phyloP scores from a whole-genome alignment of 352 stramenopile species.

The Globisporangium cederbergense region DNA sequence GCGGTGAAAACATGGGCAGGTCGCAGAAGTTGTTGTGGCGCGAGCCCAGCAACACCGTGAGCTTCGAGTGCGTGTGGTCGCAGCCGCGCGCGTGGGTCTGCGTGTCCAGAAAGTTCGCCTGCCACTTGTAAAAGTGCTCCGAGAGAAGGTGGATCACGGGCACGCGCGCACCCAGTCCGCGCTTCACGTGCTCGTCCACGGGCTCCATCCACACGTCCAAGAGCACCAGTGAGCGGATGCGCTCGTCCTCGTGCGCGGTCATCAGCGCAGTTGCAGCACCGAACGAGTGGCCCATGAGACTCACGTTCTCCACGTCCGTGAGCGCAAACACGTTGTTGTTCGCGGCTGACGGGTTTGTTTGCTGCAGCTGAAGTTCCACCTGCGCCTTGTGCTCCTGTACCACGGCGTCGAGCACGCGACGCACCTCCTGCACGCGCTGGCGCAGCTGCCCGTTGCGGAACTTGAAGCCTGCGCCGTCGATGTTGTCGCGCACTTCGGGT shows the following conservation, averaged over 20 bases:
- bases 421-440: constrained; percentile 50
- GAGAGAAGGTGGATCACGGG: constrained; percentile 61
- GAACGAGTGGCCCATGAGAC: constrained; percentile 58
- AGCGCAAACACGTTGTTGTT: constrained; percentile 26
- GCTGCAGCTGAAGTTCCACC: not conserved
- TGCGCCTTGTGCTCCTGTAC: constrained; percentile 13
- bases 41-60: constrained; percentile 39
- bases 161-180: constrained; percentile 31
- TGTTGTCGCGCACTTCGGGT: constrained; percentile 36
- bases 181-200: constrained; percentile 32
- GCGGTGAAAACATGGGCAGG: constrained; percentile 57
- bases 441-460: constrained; percentile 63
- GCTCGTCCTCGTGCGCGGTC: constrained; percentile 41
- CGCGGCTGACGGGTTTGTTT: not conserved
- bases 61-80: constrained; percentile 29
- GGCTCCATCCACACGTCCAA: constrained; percentile 73
- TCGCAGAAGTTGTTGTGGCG: constrained; percentile 79
- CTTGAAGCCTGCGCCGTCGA: constrained; percentile 45
- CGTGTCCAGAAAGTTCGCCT: constrained; percentile 43
- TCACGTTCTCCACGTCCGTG: constrained; percentile 35
- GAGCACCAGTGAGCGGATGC: constrained; percentile 45
- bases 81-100: constrained; percentile 34
- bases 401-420: constrained; percentile 39
- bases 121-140: constrained; percentile 59
- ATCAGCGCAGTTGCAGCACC: constrained; percentile 55